These are phyloP conservation scores for Tetraselmis striata DNA, from an alignment of 139 green algal genomes.

Conservation along the genomic window DNA sequence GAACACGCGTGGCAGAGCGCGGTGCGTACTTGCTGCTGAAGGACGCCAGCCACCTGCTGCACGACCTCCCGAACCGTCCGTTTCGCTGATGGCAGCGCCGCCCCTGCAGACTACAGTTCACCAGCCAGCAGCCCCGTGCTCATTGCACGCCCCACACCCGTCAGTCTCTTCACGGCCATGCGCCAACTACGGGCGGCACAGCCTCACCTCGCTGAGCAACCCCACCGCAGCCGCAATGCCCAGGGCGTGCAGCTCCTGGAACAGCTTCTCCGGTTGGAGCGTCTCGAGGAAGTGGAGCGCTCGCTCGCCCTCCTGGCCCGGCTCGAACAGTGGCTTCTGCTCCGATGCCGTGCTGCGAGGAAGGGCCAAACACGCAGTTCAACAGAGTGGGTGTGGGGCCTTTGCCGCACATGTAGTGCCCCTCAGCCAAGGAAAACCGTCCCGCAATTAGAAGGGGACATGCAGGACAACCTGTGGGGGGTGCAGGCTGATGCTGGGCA, in stretches of 20 bases:
- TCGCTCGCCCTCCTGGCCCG: conserved; percentile 61
- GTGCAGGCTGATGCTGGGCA: too few species aligned
- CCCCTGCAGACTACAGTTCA: not conserved
- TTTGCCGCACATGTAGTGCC: too few species aligned
- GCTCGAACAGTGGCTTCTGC: conserved; percentile 66
- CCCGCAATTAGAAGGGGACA: too few species aligned
- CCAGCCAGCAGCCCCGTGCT: not conserved
- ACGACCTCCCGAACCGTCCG: not conserved
- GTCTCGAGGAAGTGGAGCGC: conserved; percentile 74
- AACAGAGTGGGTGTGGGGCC: too few species aligned
- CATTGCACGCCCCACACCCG: too few species aligned
- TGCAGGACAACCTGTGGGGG: too few species aligned
- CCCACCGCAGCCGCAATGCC: conserved; percentile 32
- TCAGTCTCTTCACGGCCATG: too few species aligned
- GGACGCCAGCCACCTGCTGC: not conserved
- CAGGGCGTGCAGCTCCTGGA: conserved; percentile 49
- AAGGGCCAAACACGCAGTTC: too few species aligned
- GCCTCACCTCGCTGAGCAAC: conserved; percentile 34
- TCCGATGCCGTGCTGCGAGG: not conserved
- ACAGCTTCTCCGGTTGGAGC: conserved; percentile 40
- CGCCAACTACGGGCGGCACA: too few species aligned
- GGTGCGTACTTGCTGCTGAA: not conserved
- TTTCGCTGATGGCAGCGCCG: not conserved
- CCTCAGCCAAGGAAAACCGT: too few species aligned
- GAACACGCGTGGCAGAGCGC: too few species aligned